Evolutionary conservation across 306 rosid species (phyloP).

Genomic region (Prosopis cineraria): DNA sequence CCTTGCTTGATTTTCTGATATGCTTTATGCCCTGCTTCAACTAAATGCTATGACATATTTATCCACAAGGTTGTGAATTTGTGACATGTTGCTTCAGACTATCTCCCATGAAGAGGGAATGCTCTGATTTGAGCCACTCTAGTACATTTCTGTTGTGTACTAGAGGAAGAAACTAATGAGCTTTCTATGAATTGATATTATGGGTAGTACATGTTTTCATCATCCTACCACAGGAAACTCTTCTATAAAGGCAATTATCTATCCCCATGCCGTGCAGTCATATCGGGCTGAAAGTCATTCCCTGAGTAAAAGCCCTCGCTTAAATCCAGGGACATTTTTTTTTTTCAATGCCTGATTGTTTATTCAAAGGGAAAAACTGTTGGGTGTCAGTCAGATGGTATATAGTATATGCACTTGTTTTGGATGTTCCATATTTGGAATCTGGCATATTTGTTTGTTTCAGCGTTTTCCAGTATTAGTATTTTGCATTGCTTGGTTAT

Average conservation of each 20-base stretch:
- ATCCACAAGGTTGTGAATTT: conserved; percentile 13
- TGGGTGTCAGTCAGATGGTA: neutral
- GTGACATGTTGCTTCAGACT: neutral
- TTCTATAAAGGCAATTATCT: neutral
- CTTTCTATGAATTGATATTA: conserved; percentile 6
- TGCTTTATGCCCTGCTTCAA: conserved; percentile 6
- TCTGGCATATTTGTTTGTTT: conserved; percentile 19
- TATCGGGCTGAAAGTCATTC: neutral
- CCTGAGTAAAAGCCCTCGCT: neutral
- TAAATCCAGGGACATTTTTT: conserved; percentile 1
- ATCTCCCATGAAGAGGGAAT: conserved; percentile 1
- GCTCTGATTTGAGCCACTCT: neutral
- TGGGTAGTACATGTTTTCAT: neutral
- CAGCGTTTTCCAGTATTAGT: conserved; percentile 2
- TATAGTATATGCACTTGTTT: neutral
- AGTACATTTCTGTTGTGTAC: neutral
- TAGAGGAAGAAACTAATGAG: conserved; percentile 12
- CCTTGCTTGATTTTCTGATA: conserved; percentile 30
- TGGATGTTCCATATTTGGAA: conserved; percentile 3
- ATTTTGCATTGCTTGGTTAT: conserved; percentile 1
- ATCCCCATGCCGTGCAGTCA: neutral
- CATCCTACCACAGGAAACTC: neutral
- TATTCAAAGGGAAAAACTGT: neutral
- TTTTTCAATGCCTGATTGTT: neutral
- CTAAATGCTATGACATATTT: conserved; percentile 4